phyloP scores from a whole-genome alignment of 768 basidiomycete species.

The Tubosaeta sp. region DNA sequence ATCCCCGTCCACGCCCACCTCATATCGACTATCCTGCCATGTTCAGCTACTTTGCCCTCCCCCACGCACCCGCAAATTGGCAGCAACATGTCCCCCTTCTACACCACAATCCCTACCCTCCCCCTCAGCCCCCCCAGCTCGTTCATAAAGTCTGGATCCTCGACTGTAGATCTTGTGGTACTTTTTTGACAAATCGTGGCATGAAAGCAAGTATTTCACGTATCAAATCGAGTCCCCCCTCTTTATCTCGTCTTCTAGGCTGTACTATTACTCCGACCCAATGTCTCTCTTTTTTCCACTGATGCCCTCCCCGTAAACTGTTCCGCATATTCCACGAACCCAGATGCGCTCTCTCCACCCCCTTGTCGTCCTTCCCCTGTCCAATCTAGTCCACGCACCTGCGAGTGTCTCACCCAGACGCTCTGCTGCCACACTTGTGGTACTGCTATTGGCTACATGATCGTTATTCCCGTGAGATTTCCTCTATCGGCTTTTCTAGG shows the following conservation, averaged over 20 bases:
- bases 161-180: conserved; percentile 68
- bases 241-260: conserved; percentile 44
- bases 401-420: conserved; percentile 81
- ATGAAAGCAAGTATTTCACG: conserved; percentile 60
- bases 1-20: conserved; percentile 21
- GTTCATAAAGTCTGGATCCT: conserved; percentile 78
- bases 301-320: conserved; percentile 78
- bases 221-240: not conserved
- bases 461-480: conserved; percentile 55
- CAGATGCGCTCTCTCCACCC: conserved; percentile 38
- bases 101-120: conserved; percentile 40
- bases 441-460: conserved; percentile 70
- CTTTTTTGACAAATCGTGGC: conserved; percentile 77
- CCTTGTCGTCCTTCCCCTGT: conserved; percentile 35
- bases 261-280: conserved; percentile 76
- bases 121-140: conserved; percentile 36
- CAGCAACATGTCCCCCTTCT: conserved; percentile 19
- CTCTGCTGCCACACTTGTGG: conserved; percentile 82
- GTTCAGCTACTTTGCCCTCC: conserved; percentile 26
- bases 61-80: conserved; percentile 21
- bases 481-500: conserved; percentile 1
- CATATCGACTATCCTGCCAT: conserved; percentile 25
- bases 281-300: conserved; percentile 77
- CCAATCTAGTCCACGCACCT: conserved; percentile 49
- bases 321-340: conserved; percentile 55